Base-by-base conservation (phyloP, 1,284 basidiomycete species). In the Melampsora abietis-canadensis region DNA sequence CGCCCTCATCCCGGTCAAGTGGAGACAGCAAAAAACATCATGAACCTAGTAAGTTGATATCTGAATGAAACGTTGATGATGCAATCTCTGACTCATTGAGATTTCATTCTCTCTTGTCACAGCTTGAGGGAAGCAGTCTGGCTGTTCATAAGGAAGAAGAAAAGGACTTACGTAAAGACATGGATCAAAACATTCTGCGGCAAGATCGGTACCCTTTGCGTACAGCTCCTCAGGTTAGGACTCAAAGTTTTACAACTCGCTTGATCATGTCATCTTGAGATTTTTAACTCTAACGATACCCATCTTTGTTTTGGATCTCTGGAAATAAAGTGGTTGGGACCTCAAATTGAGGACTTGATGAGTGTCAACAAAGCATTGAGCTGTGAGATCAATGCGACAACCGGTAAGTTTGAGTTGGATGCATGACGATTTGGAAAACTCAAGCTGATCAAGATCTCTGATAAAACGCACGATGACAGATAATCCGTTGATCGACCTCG, bases 1-100 rank as follows among this genome's bases (percentile, higher is more conserved):
- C 87, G 92, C 34, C 92, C 92, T n/a, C 92, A 94, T 81, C 89
- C 91, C 2, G 92, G 92, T 63, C 92, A 93, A 83, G 85, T 92
- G 69, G 89, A 92, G 80, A 86, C 85, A 0, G 90, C 90, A 1
- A 86, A 84, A 77, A 87, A 87, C 73, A 86, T 93, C 68, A 87
- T 87, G 84, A 84, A 87, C 68, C 83, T 92, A 34, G 44, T 70
- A 65, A 17, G 40, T 17, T 0, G 19, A 31, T 78, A 68, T 76
- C 76, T 34, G 75, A 76, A 27, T 21, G 66, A 54, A 73, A 54
- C 37, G 8, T 54, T n/a, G 6, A 21, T 3, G 24, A 5, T 30
- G 2, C 2, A 1, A 31, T 65, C 2, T 34, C 30, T 66, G 46
- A 51, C 40, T 66, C 27, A 46, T 5, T 24, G 1, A 24, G 24